Conservation (phyloP, 768 basidiomycete species). For the Lactarius tabidus region DNA sequence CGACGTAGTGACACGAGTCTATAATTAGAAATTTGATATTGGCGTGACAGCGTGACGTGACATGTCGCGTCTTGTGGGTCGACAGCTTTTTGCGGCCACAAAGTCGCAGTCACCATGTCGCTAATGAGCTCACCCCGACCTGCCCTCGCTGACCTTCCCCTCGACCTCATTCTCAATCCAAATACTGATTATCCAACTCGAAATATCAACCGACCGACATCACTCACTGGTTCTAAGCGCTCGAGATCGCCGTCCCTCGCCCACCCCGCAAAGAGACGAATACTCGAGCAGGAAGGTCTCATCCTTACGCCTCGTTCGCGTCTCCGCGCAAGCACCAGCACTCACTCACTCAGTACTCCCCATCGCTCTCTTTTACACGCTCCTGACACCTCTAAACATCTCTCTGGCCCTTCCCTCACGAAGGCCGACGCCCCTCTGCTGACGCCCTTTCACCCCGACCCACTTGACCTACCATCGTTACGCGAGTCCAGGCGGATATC, state of each 20-base stretch:
- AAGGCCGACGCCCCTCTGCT: background rate
- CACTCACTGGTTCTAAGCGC: slow-evolving; percentile 20
- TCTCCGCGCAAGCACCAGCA: slow-evolving; percentile 1
- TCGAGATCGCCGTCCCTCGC: slow-evolving; percentile 23
- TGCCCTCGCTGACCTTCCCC: slow-evolving; percentile 21
- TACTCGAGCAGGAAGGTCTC: slow-evolving; percentile 26
- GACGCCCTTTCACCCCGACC: background rate
- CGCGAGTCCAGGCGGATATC: slow-evolving; percentile 14
- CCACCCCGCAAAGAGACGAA: slow-evolving; percentile 25
- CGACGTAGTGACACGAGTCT: slow-evolving; percentile 65
- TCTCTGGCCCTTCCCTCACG: background rate
- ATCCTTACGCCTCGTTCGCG: slow-evolving; percentile 17
- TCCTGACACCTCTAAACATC: background rate
- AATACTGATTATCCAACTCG: background rate
- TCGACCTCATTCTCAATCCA: slow-evolving; percentile 17
- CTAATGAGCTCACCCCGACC: slow-evolving; percentile 16
- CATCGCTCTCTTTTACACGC: slow-evolving; percentile 6
- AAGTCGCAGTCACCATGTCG: background rate
- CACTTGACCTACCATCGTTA: background rate
- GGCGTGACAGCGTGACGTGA: slow-evolving; percentile 15
- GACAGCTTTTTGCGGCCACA: background rate
- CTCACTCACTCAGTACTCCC: background rate
- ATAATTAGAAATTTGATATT: background rate
- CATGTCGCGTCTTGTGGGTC: slow-evolving; percentile 13
- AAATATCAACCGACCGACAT: background rate